A percentile compares a stretch with the other conserved stretches of the same genome.
Conservation (phyloP, 495 filamentous ascomycete species). For the Xylaria longipes region DNA sequence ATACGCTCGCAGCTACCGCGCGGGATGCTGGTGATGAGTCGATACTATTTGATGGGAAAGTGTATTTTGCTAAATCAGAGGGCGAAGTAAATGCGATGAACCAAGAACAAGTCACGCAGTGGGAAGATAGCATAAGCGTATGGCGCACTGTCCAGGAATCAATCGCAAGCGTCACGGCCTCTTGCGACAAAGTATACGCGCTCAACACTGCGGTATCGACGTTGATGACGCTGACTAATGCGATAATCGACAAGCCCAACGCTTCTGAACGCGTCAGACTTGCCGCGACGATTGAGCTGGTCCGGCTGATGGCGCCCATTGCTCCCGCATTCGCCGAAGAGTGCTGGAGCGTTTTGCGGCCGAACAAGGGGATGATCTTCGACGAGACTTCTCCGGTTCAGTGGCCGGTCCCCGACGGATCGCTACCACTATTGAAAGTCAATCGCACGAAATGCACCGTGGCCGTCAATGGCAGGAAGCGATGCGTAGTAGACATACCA, state of each 20-base stretch:
- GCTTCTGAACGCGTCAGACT: slow-evolving; percentile 36
- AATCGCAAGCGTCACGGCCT: slow-evolving; percentile 69
- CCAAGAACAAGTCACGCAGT: slow-evolving; percentile 32
- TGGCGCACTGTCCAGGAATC: slow-evolving; percentile 70
- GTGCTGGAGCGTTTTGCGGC: slow-evolving; percentile 69
- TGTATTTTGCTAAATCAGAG: slow-evolving; percentile 39
- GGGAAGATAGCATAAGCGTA: slow-evolving; percentile 62
- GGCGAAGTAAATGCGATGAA: slow-evolving; percentile 28
- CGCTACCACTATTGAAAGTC: slow-evolving; percentile 46
- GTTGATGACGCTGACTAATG: slow-evolving; percentile 79
- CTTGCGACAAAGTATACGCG: slow-evolving; percentile 71
- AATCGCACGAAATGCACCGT: slow-evolving; percentile 62
- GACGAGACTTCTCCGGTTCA: slow-evolving; percentile 29
- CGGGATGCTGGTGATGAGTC: slow-evolving; percentile 11
- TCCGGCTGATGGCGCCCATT: slow-evolving; percentile 78
- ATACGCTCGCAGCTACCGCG: slow-evolving; percentile 32
- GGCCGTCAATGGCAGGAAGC: slow-evolving; percentile 77
- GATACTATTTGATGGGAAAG: slow-evolving; percentile 28
- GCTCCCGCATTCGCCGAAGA: slow-evolving; percentile 80
- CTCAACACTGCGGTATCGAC: slow-evolving; percentile 85
- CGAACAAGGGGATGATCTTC: slow-evolving; percentile 53
- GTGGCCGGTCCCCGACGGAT: slow-evolving; percentile 58
- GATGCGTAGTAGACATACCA: slow-evolving; percentile 67
- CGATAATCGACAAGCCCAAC: slow-evolving; percentile 47
- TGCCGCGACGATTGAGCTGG: slow-evolving; percentile 53